These are phyloP conservation scores for Ascoidea rubescens DNA, from an alignment of 805 yeast genomes.

Conservation along the genomic window DNA sequence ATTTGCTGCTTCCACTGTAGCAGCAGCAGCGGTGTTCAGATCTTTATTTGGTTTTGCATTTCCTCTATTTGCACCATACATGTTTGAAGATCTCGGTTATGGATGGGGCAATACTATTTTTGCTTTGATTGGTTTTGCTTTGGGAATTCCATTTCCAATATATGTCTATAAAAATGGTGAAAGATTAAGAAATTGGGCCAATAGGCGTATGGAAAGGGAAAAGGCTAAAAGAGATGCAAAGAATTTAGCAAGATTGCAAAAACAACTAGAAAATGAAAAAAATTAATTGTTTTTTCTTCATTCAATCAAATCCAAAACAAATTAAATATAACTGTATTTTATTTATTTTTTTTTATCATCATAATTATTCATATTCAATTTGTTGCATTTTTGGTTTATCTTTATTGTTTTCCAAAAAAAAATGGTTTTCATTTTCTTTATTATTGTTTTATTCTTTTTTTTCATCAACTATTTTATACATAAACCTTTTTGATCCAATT, in stretches of 20 bases:
- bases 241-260: not conserved
- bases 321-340: too few species aligned
- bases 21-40: slow-evolving; percentile 48
- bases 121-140: slow-evolving; percentile 34
- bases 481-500: too few species aligned
- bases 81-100: slow-evolving; percentile 35
- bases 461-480: too few species aligned
- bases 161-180: slow-evolving; percentile 45
- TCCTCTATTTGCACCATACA: slow-evolving; percentile 41
- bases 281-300: too few species aligned
- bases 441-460: too few species aligned
- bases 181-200: slow-evolving; percentile 43
- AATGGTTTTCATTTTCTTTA: too few species aligned
- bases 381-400: too few species aligned
- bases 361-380: too few species aligned
- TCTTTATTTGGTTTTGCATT: slow-evolving; percentile 47
- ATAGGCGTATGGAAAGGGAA: slow-evolving; percentile 28
- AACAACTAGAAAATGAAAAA: not conserved
- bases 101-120: slow-evolving; percentile 42
- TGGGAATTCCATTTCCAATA: slow-evolving; percentile 56
- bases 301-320: too few species aligned
- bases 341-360: too few species aligned
- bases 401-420: too few species aligned
- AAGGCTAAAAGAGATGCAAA: slow-evolving; percentile 30
- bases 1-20: slow-evolving; percentile 50